Percentiles rank a stretch among this genome's conserved stretches.
Conservation (phyloP, 2,329 filamentous ascomycete genomes). For the Epichloe scottii region DNA sequence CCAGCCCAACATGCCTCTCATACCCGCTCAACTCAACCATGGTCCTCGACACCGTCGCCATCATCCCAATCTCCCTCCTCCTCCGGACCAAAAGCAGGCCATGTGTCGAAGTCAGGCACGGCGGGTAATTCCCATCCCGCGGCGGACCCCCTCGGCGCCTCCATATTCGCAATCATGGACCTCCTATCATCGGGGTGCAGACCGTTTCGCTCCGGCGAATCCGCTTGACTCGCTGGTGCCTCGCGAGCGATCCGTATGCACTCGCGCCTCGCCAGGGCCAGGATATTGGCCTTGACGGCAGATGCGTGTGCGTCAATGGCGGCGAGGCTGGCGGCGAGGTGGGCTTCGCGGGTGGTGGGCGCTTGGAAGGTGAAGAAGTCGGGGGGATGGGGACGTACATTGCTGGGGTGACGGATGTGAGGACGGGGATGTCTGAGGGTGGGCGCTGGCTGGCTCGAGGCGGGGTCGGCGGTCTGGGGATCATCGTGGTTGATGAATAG, state of each 20-base stretch:
- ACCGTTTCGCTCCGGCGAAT: not conserved
- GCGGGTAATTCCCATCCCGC: not conserved
- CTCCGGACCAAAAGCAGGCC: conserved; percentile 6
- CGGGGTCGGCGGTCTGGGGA: not conserved
- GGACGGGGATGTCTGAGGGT: conserved; percentile 5
- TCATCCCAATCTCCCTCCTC: conserved; percentile 12
- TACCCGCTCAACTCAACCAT: conserved; percentile 12
- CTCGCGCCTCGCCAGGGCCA: conserved; percentile 18
- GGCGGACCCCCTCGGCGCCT: conserved; percentile 6
- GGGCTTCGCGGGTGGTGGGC: conserved; percentile 8
- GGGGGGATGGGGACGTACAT: conserved; percentile 23
- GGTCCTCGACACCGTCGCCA: conserved; percentile 11
- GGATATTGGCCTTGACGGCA: conserved; percentile 19
- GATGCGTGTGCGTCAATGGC: conserved; percentile 14
- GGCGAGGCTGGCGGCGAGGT: conserved; percentile 12
- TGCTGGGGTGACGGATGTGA: conserved; percentile 15
- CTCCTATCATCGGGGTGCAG: conserved; percentile 4
- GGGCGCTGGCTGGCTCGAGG: too few species aligned
- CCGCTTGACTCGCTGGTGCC: not conserved
- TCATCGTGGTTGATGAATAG: too few species aligned
- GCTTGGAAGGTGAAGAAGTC: conserved; percentile 11
- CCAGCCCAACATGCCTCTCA: conserved; percentile 11
- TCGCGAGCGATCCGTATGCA: conserved; percentile 17
- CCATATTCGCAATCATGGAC: conserved; percentile 20
- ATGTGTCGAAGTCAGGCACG: not conserved